A percentile compares a stretch with the other conserved stretches of the same genome.
These are phyloP conservation scores for Dioszegia aurantiaca DNA, from an alignment of 768 basidiomycete species.

Conservation along the genomic window DNA sequence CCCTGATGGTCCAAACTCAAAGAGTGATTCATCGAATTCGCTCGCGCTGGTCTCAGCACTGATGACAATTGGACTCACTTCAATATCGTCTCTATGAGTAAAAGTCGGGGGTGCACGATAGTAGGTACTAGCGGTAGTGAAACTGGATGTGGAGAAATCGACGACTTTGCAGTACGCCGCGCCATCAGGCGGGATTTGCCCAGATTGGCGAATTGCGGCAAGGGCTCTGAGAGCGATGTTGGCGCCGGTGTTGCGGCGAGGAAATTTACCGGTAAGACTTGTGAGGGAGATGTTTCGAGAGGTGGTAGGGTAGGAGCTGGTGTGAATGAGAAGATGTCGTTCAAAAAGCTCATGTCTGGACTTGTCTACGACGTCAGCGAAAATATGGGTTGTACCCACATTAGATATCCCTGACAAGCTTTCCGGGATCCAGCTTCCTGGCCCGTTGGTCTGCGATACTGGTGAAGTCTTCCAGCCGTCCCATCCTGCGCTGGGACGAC, in stretches of 20 bases:
- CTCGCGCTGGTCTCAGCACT: constrained; percentile 18
- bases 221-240: background rate
- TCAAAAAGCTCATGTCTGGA: constrained; percentile 11
- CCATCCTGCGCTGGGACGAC: too few species aligned
- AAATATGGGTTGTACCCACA: background rate
- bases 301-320: constrained; percentile 16
- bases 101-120: constrained; percentile 16
- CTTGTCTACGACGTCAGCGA: background rate
- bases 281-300: constrained; percentile 6
- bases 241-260: background rate
- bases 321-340: constrained; percentile 15
- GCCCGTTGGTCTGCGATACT: too few species aligned
- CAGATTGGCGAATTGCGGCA: constrained; percentile 10
- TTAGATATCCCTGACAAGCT: background rate
- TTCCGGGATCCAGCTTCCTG: background rate
- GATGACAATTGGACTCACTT: constrained; percentile 15
- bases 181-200: constrained; percentile 17
- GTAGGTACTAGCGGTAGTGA: constrained; percentile 7
- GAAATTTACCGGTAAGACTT: background rate
- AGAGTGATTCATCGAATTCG: constrained; percentile 23
- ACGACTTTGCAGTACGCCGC: constrained; percentile 17
- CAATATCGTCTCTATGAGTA: constrained; percentile 21
- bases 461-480: too few species aligned
- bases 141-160: background rate
- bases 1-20: constrained; percentile 34